Evolutionary conservation across 495 filamentous ascomycete genomes (phyloP).

Genomic region (Pyrenopolyporus hunteri): DNA sequence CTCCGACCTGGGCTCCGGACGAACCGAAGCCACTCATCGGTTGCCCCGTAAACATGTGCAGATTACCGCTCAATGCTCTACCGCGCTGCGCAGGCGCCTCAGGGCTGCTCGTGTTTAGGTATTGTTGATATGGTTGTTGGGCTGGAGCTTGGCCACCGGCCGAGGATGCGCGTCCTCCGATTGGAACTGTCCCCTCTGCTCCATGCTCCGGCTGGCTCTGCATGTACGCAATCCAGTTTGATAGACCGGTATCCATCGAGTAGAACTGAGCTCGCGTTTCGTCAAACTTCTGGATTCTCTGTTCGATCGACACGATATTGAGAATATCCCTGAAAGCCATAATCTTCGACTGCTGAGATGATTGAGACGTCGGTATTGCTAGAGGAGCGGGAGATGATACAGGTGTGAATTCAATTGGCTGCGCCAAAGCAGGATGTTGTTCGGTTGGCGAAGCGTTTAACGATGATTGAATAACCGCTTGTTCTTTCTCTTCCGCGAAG

Average conservation of each 20-base stretch:
- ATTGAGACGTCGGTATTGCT: slow-evolving; percentile 25
- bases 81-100: slow-evolving; percentile 18
- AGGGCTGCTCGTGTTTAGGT: slow-evolving; percentile 44
- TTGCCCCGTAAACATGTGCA: slow-evolving; percentile 38
- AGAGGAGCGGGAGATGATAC: slow-evolving; percentile 8
- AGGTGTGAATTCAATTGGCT: slow-evolving; percentile 2
- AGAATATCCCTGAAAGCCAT: slow-evolving; percentile 75
- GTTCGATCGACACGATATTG: slow-evolving; percentile 61
- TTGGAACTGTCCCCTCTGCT: slow-evolving; percentile 9
- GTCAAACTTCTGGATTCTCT: slow-evolving; percentile 73
- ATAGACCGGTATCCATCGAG: slow-evolving; percentile 71
- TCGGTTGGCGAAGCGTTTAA: slow-evolving; percentile 44
- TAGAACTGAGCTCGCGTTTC: slow-evolving; percentile 73
- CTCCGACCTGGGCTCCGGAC: slow-evolving; percentile 61
- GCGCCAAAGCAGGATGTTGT: slow-evolving; percentile 47
- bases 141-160: slow-evolving; percentile 17
- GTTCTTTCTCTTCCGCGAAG: slow-evolving; percentile 57
- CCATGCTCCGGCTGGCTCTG: slow-evolving; percentile 46
- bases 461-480: slow-evolving; percentile 43
- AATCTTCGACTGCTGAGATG: slow-evolving; percentile 49
- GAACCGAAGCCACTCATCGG: slow-evolving; percentile 43
- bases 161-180: slow-evolving; percentile 37
- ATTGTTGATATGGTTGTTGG: slow-evolving; percentile 60
- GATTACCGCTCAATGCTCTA: slow-evolving; percentile 28
- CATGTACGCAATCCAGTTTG: slow-evolving; percentile 70